Percentiles rank a stretch among this genome's conserved stretches.
These are phyloP conservation scores for Plasmodium berghei DNA, from an alignment of 169 alveolate genomes.

Conservation along the genomic window DNA sequence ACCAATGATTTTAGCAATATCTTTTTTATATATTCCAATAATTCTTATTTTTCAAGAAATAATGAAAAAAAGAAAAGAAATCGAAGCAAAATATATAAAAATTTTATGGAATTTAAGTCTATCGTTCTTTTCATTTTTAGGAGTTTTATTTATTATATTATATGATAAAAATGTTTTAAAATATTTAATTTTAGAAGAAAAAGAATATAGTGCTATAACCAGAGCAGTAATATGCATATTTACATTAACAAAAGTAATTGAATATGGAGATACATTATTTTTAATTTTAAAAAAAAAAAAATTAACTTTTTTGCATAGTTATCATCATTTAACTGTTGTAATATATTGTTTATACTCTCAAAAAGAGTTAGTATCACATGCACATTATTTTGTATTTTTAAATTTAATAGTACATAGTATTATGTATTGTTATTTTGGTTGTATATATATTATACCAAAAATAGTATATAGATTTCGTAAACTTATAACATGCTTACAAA, in stretches of 20 bases:
- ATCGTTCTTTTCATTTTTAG: conserved; percentile 35
- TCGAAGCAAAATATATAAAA: conserved; percentile 25
- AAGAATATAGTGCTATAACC: conserved; percentile 68
- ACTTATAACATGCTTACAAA: conserved; percentile 50
- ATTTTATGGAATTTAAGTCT: conserved; percentile 43
- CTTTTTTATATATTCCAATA: conserved; percentile 78
- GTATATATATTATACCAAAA: conserved; percentile 56
- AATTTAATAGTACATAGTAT: conserved; percentile 81
- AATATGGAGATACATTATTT: conserved; percentile 83
- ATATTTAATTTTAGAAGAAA: conserved; percentile 46
- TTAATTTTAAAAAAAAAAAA: conserved; percentile 79
- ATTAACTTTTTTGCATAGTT: conserved; percentile 81
- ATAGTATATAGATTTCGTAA: conserved; percentile 21
- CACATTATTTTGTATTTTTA: conserved; percentile 82
- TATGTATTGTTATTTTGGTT: conserved; percentile 84
- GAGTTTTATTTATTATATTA: conserved; percentile 29
- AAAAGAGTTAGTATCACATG: conserved; percentile 79
- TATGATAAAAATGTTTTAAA: conserved; percentile 32
- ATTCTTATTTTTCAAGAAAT: conserved; percentile 52
- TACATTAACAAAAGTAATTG: conserved; percentile 81
- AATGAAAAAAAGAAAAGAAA: conserved; percentile 75
- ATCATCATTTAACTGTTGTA: conserved; percentile 84
- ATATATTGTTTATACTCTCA: conserved; percentile 84
- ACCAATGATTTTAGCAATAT: conserved; percentile 41
- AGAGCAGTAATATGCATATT: conserved; percentile 82